phyloP scores from a whole-genome alignment of 1,139 yeast genomes.

The Groenewaldozyma auringiensis region DNA sequence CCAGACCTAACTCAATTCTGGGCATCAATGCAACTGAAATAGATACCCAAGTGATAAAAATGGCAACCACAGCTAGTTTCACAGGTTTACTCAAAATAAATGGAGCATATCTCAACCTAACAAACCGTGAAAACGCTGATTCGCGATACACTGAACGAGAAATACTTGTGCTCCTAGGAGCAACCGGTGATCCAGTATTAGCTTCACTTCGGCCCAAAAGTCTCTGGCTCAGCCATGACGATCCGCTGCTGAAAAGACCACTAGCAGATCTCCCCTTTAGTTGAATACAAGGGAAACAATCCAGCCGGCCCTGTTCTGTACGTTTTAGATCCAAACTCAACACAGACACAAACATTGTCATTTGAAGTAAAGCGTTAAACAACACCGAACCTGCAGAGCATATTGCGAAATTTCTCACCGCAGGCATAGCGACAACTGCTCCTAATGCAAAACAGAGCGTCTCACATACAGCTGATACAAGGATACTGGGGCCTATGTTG shows the following conservation, averaged over 20 bases:
- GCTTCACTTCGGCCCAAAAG: neutral
- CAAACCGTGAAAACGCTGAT: constrained; percentile 34
- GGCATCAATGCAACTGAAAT: constrained; percentile 66
- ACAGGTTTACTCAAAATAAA: constrained; percentile 43
- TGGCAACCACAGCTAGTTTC: constrained; percentile 42
- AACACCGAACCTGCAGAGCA: constrained; percentile 84
- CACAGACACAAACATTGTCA: constrained; percentile 73
- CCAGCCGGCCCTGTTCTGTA: constrained; percentile 51
- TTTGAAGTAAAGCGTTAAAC: constrained; percentile 67
- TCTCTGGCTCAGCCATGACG: constrained; percentile 22
- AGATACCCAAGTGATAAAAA: constrained; percentile 58
- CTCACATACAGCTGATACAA: constrained; percentile 70
- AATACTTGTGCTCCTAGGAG: neutral
- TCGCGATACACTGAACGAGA: constrained; percentile 12
- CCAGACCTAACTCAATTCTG: constrained; percentile 64
- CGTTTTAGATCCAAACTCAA: constrained; percentile 61
- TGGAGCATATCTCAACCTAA: constrained; percentile 48
- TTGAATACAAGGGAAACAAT: constrained; percentile 38
- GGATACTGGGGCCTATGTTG: constrained; percentile 79
- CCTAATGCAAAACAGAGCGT: constrained; percentile 72
- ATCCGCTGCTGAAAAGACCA: constrained; percentile 18
- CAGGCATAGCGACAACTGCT: constrained; percentile 84
- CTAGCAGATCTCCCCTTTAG: constrained; percentile 13
- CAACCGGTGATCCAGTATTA: neutral
- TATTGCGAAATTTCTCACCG: constrained; percentile 84